Evolutionary conservation across 2,329 filamentous ascomycete genomes (phyloP), one percentile per base, ranked within the genome.

Genomic region (Tolypocladium capitatum): DNA sequence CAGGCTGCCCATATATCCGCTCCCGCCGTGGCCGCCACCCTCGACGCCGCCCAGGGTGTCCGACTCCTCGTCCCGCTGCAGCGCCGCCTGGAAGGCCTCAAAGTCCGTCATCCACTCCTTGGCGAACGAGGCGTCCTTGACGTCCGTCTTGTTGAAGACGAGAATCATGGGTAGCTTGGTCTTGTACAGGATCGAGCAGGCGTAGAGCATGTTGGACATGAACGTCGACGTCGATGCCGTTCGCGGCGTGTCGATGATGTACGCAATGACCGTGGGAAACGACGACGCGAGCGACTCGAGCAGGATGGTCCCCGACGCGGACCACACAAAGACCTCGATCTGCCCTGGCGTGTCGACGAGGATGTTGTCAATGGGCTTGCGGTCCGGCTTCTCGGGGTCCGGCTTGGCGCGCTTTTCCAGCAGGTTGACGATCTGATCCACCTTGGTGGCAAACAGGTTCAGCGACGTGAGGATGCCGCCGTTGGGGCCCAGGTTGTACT

Each of bases 21-120:
- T 92, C 11, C 89, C 89, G 5, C 82, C 79, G 11, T 79, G 77
- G 8, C 76, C 77, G 38, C 75, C 74, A 10, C 79, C 82, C 55
- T 89, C 88, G 28, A 76, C 73, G 14, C 84, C 81, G 13, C 85
- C 86, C 59, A 89, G 85, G 1, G 78, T 81, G 42, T 89, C 88
- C 8, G 76, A 73, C 48, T 84, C 81, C 63, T 96, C 87, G 60
- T 97, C 92, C 27, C 78, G 71, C 44, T 80, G 78, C 42, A 98
- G 72, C 1, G 94, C 91, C 16, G 80, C 80, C 63, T 97, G 92
- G 69, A 98, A 98, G 1, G 86, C 81, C 55, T 98, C 92, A 60
- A 96, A 98, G 65, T 98, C 91, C 6, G 90, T 94, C 92, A 98
- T 98, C 92, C 94, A 98, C 62, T 97, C 89, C 68, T 91, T 92